Evolutionary conservation across 495 filamentous ascomycete genomes (phyloP).

Genomic region (Penicillium flavigenum): DNA sequence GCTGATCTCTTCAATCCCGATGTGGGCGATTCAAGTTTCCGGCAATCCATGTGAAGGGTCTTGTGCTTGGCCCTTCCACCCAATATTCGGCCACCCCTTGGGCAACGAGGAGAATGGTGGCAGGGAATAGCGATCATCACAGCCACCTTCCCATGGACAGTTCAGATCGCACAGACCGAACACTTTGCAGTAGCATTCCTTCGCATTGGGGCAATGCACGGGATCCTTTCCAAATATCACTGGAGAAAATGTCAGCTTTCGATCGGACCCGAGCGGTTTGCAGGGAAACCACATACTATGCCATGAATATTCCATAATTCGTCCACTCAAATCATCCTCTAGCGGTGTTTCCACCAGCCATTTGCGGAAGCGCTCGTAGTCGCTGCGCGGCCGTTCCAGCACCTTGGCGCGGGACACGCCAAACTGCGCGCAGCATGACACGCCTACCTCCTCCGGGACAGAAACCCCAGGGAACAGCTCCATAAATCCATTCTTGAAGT

Average conservation of each 20-base stretch:
- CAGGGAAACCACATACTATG: slow-evolving; percentile 47
- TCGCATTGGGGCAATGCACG: slow-evolving; percentile 56
- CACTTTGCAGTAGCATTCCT: slow-evolving; percentile 63
- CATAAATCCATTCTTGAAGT: slow-evolving; percentile 54
- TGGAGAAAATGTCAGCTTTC: slow-evolving; percentile 21
- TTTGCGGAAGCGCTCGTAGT: slow-evolving; percentile 56
- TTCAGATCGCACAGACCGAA: slow-evolving; percentile 58
- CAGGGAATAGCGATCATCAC: slow-evolving; percentile 47
- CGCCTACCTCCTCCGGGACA: slow-evolving; percentile 52
- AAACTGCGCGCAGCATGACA: slow-evolving; percentile 72
- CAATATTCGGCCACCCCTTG: slow-evolving; percentile 52
- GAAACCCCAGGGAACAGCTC: slow-evolving; percentile 53
- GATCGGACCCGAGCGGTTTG: background rate
- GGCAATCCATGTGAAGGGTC: slow-evolving; percentile 41
- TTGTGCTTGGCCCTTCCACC: slow-evolving; percentile 50
- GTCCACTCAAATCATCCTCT: slow-evolving; percentile 57
- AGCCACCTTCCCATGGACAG: slow-evolving; percentile 37
- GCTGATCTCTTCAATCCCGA: background rate
- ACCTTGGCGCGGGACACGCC: slow-evolving; percentile 61
- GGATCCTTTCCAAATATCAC: slow-evolving; percentile 53
- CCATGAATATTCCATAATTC: slow-evolving; percentile 74
- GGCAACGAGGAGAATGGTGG: slow-evolving; percentile 49
- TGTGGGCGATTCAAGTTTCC: slow-evolving; percentile 24
- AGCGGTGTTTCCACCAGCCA: slow-evolving; percentile 62
- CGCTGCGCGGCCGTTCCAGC: slow-evolving; percentile 42